Evolutionary conservation across 2,329 filamentous ascomycete species (phyloP).

Genomic region (Byssothecium circinans): DNA sequence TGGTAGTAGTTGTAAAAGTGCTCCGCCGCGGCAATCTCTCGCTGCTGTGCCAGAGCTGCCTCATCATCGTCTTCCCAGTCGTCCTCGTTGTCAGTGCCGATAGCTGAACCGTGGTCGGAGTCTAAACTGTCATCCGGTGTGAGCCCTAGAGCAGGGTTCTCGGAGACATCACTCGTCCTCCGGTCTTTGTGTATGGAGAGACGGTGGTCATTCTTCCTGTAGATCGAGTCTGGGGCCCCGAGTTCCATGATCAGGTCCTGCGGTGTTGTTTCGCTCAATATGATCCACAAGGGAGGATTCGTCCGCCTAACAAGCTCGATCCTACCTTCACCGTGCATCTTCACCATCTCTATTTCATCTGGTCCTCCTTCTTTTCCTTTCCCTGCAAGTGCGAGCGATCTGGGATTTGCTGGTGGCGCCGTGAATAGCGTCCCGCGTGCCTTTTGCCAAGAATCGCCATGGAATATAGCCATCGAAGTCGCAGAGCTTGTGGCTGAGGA

Average conservation of each 20-base stretch:
- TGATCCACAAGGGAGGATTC: slow-evolving; percentile 68
- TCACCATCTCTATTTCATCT: slow-evolving; percentile 82
- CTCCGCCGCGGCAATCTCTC: slow-evolving; percentile 64
- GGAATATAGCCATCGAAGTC: slow-evolving; percentile 86
- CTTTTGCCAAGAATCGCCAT: slow-evolving; percentile 87
- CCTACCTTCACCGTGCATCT: slow-evolving; percentile 74
- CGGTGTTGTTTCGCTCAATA: slow-evolving; percentile 81
- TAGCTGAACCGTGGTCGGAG: slow-evolving; percentile 37
- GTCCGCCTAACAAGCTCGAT: slow-evolving; percentile 77
- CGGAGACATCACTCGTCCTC: slow-evolving; percentile 39
- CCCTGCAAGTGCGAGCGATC: slow-evolving; percentile 67
- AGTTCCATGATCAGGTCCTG: slow-evolving; percentile 90
- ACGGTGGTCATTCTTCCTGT: slow-evolving; percentile 84
- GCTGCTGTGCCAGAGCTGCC: slow-evolving; percentile 59
- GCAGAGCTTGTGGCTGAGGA: slow-evolving; percentile 76
- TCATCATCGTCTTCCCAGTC: slow-evolving; percentile 51
- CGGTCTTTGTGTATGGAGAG: slow-evolving; percentile 74
- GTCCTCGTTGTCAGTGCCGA: slow-evolving; percentile 45
- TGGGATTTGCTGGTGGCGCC: slow-evolving; percentile 70
- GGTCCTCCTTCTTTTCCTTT: slow-evolving; percentile 79
- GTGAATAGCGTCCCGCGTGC: slow-evolving; percentile 77
- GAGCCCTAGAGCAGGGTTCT: slow-evolving; percentile 32
- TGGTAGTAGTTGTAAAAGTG: slow-evolving; percentile 96
- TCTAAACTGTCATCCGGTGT: slow-evolving; percentile 34
- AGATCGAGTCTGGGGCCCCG: slow-evolving; percentile 90